A percentile compares a stretch with the other conserved stretches of the same genome.
Conservation (phyloP, 1,284 basidiomycete species). For the Leccinum solheimii region DNA sequence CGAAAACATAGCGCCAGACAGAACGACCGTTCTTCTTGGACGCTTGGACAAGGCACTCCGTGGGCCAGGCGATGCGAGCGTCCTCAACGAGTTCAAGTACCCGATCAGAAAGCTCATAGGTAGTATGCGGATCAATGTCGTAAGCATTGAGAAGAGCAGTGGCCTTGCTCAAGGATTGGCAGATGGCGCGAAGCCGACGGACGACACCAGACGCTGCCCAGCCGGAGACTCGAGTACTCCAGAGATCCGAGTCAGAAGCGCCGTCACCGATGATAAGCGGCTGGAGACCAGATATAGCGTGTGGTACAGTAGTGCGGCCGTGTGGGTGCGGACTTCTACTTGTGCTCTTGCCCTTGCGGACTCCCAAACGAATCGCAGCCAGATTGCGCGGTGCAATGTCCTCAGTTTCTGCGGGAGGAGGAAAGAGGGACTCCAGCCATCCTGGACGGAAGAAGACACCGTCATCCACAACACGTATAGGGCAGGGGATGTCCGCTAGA, state of each 20-base stretch:
- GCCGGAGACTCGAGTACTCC: conserved; percentile 54
- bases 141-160: conserved; percentile 63
- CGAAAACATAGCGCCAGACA: conserved; percentile 76
- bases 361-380: conserved; percentile 26
- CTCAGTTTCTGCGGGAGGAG: conserved; percentile 38
- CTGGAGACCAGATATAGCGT: conserved; percentile 43
- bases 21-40: conserved; percentile 50
- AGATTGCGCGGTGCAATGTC: conserved; percentile 24
- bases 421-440: conserved; percentile 53
- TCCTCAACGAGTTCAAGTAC: conserved; percentile 72
- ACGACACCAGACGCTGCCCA: conserved; percentile 63
- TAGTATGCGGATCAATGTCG: conserved; percentile 61
- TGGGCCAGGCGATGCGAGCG: conserved; percentile 71
- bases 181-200: conserved; percentile 68
- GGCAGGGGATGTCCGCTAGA: conserved; percentile 50
- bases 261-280: conserved; percentile 75
- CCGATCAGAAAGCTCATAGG: conserved; percentile 63
- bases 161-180: conserved; percentile 63
- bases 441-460: conserved; percentile 62
- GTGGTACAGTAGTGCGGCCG: conserved; percentile 30
- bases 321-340: conserved; percentile 33
- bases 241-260: conserved; percentile 61
- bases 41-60: conserved; percentile 55
- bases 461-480: conserved; percentile 63
- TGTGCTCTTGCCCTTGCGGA: conserved; percentile 29